phyloP scores from a whole-genome alignment of 345 rosid genomes.

The Leavenworthia alabamica region DNA sequence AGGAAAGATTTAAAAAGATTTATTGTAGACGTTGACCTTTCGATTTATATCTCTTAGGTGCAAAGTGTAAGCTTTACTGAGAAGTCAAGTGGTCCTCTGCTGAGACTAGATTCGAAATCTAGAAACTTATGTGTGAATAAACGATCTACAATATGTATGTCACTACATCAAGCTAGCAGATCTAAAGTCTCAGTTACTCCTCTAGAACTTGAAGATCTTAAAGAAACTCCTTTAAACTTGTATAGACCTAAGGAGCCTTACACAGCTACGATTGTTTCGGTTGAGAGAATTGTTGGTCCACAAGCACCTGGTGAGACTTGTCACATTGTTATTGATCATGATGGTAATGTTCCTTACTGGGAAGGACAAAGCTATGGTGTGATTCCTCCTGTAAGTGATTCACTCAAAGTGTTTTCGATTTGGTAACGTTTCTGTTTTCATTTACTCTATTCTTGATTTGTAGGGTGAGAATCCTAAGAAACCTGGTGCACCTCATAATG shows the following conservation, averaged over 20 bases:
- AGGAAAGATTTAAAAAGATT: neutral
- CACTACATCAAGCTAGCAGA: conserved; percentile 73
- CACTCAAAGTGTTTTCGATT: neutral
- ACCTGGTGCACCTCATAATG: conserved; percentile 79
- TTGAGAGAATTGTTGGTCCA: conserved; percentile 87
- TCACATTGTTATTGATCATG: conserved; percentile 91
- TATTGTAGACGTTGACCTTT: conserved; percentile 8
- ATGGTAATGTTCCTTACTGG: conserved; percentile 94
- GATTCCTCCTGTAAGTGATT: conserved; percentile 86
- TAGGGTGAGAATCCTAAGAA: conserved; percentile 98
- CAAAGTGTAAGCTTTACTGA: conserved; percentile 46
- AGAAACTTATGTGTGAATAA: conserved; percentile 30
- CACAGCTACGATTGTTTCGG: conserved; percentile 84
- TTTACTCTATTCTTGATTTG: neutral
- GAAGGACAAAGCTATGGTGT: conserved; percentile 99
- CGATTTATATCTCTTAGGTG: conserved; percentile 46
- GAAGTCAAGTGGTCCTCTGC: conserved; percentile 45
- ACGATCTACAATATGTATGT: conserved; percentile 55
- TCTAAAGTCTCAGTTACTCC: conserved; percentile 78
- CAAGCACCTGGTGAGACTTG: conserved; percentile 98
- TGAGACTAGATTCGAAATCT: conserved; percentile 42
- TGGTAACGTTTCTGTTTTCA: neutral
- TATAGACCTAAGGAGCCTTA: conserved; percentile 89
- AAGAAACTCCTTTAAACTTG: conserved; percentile 66
- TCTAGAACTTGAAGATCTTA: conserved; percentile 58